Percentiles rank a stretch among this genome's conserved stretches.
phyloP scores from a whole-genome alignment of 768 basidiomycete species.

The Termitomyces sp. region DNA sequence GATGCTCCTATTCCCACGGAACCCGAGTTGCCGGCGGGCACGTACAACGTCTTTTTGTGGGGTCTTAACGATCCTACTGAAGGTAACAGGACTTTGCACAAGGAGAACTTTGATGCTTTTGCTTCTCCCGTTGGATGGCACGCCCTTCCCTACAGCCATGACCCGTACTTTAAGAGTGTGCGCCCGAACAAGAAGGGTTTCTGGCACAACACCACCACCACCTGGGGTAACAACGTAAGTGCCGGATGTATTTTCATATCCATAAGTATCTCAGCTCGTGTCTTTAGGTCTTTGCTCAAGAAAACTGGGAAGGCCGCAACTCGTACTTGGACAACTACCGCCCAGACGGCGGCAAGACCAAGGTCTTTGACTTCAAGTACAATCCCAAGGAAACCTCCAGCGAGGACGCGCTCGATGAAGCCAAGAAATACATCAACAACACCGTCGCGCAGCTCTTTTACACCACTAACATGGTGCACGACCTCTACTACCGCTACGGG shows the following conservation, averaged over 20 bases:
- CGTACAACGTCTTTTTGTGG: conserved; percentile 75
- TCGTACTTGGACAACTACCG: conserved; percentile 71
- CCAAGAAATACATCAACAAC: conserved; percentile 80
- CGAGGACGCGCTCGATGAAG: conserved; percentile 61
- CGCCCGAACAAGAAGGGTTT: conserved; percentile 25
- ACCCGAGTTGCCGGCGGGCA: conserved; percentile 29
- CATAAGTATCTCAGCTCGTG: neutral
- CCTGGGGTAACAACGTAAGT: conserved; percentile 81
- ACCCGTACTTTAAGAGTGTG: conserved; percentile 45
- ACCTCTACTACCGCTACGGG: conserved; percentile 84
- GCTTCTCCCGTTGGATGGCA: conserved; percentile 96
- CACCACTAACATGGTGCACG: conserved; percentile 77
- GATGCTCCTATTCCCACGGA: conserved; percentile 50
- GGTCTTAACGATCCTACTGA: conserved; percentile 82
- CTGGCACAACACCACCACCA: conserved; percentile 71
- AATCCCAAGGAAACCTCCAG: conserved; percentile 55
- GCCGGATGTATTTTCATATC: neutral
- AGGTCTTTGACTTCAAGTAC: conserved; percentile 73
- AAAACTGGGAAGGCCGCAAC: conserved; percentile 83
- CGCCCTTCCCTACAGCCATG: conserved; percentile 64
- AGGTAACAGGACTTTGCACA: conserved; percentile 54
- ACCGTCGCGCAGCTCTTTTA: conserved; percentile 90
- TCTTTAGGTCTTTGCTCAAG: conserved; percentile 81
- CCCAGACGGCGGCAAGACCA: conserved; percentile 56
- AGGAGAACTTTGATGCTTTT: conserved; percentile 68